Conservation (phyloP, 2,329 filamentous ascomycete genomes). For the Paecilomyces formosus region DNA sequence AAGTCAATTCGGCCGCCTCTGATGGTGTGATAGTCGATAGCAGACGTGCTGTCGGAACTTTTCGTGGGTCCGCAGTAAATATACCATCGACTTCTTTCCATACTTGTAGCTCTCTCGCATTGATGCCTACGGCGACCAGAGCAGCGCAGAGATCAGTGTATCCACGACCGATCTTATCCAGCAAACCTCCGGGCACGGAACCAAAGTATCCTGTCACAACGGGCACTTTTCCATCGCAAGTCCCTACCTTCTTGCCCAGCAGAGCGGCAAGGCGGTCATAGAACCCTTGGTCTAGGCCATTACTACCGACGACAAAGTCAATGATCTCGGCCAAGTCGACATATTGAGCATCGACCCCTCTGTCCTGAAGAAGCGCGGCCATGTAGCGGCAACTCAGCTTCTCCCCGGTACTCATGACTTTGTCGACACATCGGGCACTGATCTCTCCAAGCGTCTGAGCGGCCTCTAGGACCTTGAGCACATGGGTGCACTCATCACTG, state of each 20-base stretch:
- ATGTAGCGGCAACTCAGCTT: slow-evolving; percentile 92
- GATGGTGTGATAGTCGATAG: slow-evolving; percentile 82
- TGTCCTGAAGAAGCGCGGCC: slow-evolving; percentile 73
- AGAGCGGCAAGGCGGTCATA: slow-evolving; percentile 58
- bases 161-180: slow-evolving; percentile 86
- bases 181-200: slow-evolving; percentile 78
- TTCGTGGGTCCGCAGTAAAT: slow-evolving; percentile 77
- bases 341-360: slow-evolving; percentile 76
- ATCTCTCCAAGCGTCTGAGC: slow-evolving; percentile 59
- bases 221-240: slow-evolving; percentile 61
- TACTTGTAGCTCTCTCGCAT: slow-evolving; percentile 83
- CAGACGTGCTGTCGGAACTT: slow-evolving; percentile 88
- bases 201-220: slow-evolving; percentile 94
- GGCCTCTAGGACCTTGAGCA: slow-evolving; percentile 65
- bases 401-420: slow-evolving; percentile 91
- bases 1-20: slow-evolving; percentile 92
- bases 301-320: slow-evolving; percentile 50
- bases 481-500: slow-evolving; percentile 68
- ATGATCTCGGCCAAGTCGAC: slow-evolving; percentile 82
- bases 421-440: slow-evolving; percentile 70
- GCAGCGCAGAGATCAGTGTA: slow-evolving; percentile 97
- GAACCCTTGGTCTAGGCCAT: slow-evolving; percentile 58
- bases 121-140: slow-evolving; percentile 79
- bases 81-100: slow-evolving; percentile 99
- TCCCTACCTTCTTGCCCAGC: slow-evolving; percentile 57